Evolutionary conservation across 176 grass and related monocot species (phyloP), one percentile per base, ranked within the genome.

Genomic region (Raddia guianensis): DNA sequence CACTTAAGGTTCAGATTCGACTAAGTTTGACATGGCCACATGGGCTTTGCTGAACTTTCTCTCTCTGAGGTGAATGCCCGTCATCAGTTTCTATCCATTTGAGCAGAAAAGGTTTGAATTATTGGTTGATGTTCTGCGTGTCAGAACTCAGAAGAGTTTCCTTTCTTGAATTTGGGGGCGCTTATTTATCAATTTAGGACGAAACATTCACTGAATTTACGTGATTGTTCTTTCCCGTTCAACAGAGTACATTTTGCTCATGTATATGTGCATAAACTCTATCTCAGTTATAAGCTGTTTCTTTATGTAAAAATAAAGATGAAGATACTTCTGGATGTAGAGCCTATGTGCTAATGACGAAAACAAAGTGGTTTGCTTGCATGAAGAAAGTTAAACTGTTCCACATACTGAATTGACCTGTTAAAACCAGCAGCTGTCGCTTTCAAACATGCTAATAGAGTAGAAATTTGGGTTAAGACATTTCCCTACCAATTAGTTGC

Each of bases 361-460:
- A 53, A 51, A 68, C 61, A 45, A 46, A 75, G 42, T 68, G 18
- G 60, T 60, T 63, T 20, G 3, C 7, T 56, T 63, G 32, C 78
- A 89, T 63, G 50, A 54, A 72, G 43, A 19, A 44, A 71, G n/a
- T 49, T 44, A 20, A 81, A 55, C 64, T 58, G 71, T 64, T 76
- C 50, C 73, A 51, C 40, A 9, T 47, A 76, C 58, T 71, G 64
- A 71, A 49, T 71, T 65, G 77, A 11, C 82, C 16, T 84, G 19
- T 76, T 76, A 80, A 70, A 70, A 85, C 12, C 14, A 61, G 44
- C 12, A 72, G 76, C 53, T 49, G 55, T 80, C 82, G 80, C 64
- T 80, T 89, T 84, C 82, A 81, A 27, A 47, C 63, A 63, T 64
- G 19, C 72, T 20, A 42, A 69, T 34, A 55, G 27, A 76, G 65